These are phyloP conservation scores for Penicillium coffeae DNA, from an alignment of 495 filamentous ascomycete genomes.

Conservation along the genomic window DNA sequence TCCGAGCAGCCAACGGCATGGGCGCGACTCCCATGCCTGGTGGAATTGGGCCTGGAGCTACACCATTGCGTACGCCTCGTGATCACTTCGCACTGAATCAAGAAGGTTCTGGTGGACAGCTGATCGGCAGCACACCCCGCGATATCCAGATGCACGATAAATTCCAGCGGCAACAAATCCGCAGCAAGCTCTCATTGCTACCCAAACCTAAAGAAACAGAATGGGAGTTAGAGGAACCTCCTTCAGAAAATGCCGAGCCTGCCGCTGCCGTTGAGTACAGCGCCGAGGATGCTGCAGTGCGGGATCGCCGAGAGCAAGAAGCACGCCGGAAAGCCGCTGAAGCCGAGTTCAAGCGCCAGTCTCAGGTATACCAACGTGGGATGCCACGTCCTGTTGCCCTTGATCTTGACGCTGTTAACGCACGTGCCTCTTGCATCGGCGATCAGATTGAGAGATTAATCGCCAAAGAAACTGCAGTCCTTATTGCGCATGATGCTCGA, in stretches of 20 bases:
- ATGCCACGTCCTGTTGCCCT: slow-evolving; percentile 75
- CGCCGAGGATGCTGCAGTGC: slow-evolving; percentile 81
- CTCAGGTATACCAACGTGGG: slow-evolving; percentile 81
- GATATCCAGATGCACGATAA: slow-evolving; percentile 75
- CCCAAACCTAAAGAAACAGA: slow-evolving; percentile 90
- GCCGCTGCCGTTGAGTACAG: slow-evolving; percentile 46
- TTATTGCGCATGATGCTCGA: slow-evolving; percentile 77
- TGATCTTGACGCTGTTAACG: slow-evolving; percentile 64
- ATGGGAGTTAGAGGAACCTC: slow-evolving; percentile 82
- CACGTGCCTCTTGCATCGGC: slow-evolving; percentile 49
- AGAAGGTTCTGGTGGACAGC: slow-evolving; percentile 52
- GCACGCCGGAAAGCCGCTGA: slow-evolving; percentile 66
- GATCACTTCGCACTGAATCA: slow-evolving; percentile 85
- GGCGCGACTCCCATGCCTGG: slow-evolving; percentile 67
- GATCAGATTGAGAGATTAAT: slow-evolving; percentile 61
- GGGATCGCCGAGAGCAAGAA: slow-evolving; percentile 68
- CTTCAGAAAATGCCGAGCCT: slow-evolving; percentile 73
- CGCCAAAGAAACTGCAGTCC: slow-evolving; percentile 66
- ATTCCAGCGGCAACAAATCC: slow-evolving; percentile 63
- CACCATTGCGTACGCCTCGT: slow-evolving; percentile 85
- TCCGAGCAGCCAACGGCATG: slow-evolving; percentile 64
- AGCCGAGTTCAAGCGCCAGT: slow-evolving; percentile 76
- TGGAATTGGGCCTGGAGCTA: slow-evolving; percentile 63
- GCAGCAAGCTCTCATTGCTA: slow-evolving; percentile 67
- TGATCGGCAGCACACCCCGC: slow-evolving; percentile 71